Percentiles rank a stretch among this genome's conserved stretches.
Evolutionary conservation across 169 alveolate genomes (phyloP).

Genomic region (Cystoisospora suis): DNA sequence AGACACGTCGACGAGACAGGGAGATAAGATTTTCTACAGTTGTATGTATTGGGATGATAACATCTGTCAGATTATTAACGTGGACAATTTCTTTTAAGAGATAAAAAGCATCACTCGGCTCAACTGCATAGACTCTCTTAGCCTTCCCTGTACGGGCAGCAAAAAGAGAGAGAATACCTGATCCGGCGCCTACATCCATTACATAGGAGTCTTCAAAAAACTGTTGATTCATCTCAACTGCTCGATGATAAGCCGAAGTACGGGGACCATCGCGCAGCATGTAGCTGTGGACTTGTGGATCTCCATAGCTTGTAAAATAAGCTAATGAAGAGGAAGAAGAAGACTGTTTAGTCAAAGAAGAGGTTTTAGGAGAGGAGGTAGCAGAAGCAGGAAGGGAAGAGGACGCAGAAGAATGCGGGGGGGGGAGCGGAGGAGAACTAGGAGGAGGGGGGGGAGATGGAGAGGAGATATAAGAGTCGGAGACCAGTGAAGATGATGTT

Average conservation of each 20-base stretch:
- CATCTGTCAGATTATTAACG: slow-evolving; percentile 75
- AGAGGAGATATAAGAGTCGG: not conserved
- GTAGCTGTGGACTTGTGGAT: slow-evolving; percentile 70
- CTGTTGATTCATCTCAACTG: slow-evolving; percentile 2
- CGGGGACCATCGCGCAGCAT: slow-evolving; percentile 74
- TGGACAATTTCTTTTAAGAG: slow-evolving; percentile 75
- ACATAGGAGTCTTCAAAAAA: slow-evolving; percentile 51
- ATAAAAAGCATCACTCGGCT: slow-evolving; percentile 78
- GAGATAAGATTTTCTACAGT: slow-evolving; percentile 80
- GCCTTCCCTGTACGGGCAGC: slow-evolving; percentile 88
- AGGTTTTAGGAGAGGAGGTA: not conserved
- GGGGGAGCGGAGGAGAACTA: not conserved
- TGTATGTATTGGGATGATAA: slow-evolving; percentile 75
- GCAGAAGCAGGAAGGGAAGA: not conserved
- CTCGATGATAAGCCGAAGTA: slow-evolving; percentile 50
- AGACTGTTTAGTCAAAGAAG: not conserved
- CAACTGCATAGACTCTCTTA: slow-evolving; percentile 82
- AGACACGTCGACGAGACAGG: slow-evolving; percentile 58
- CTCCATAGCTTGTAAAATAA: slow-evolving; percentile 65
- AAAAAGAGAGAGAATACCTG: slow-evolving; percentile 82
- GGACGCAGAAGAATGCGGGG: not conserved
- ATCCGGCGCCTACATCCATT: slow-evolving; percentile 89
- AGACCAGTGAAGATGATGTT: not conserved
- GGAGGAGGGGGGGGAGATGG: not conserved
- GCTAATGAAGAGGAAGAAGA: not conserved